Percentiles rank a stretch among this genome's conserved stretches.
Evolutionary conservation across 352 stramenopile genomes (phyloP).

Genomic region (Phytopythium chamaehyphon): DNA sequence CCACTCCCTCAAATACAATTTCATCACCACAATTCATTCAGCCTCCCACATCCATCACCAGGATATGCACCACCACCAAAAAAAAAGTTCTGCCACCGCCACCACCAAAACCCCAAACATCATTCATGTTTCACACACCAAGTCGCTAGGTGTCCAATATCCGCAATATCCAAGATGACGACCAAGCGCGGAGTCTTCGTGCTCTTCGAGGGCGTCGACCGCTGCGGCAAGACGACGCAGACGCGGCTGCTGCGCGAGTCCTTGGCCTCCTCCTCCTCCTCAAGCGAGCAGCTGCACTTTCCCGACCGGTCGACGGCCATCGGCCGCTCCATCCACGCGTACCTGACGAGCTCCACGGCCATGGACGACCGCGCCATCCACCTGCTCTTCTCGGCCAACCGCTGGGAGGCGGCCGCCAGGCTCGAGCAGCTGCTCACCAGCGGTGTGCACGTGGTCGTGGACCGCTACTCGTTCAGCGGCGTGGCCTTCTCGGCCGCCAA

Average conservation of each 20-base stretch:
- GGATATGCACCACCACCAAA: too few species aligned
- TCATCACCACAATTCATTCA: too few species aligned
- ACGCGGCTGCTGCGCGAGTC: conserved; percentile 85
- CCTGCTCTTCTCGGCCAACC: conserved; percentile 99
- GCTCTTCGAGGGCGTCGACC: conserved; percentile 98
- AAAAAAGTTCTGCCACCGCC: too few species aligned
- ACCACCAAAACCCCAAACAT: too few species aligned
- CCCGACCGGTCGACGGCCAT: conserved; percentile 89
- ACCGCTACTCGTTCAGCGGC: conserved; percentile 97
- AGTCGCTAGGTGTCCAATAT: too few species aligned
- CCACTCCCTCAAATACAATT: too few species aligned
- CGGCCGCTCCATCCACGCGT: conserved; percentile 96
- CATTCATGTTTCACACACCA: background rate
- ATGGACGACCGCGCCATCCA: conserved; percentile 98
- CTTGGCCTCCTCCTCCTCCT: conserved; percentile 22
- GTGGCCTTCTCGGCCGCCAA: conserved; percentile 99
- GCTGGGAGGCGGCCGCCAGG: conserved; percentile 93
- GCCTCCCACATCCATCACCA: too few species aligned
- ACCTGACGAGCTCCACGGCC: conserved; percentile 86
- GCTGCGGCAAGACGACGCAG: conserved; percentile 99
- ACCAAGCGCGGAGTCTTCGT: conserved; percentile 95
- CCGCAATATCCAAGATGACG: conserved; percentile 6
- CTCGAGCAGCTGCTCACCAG: conserved; percentile 63
- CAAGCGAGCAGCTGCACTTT: conserved; percentile 63
- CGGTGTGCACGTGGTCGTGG: conserved; percentile 94